Evolutionary conservation across 345 rosid species (phyloP).

Genomic region (Rhizophora mangle): DNA sequence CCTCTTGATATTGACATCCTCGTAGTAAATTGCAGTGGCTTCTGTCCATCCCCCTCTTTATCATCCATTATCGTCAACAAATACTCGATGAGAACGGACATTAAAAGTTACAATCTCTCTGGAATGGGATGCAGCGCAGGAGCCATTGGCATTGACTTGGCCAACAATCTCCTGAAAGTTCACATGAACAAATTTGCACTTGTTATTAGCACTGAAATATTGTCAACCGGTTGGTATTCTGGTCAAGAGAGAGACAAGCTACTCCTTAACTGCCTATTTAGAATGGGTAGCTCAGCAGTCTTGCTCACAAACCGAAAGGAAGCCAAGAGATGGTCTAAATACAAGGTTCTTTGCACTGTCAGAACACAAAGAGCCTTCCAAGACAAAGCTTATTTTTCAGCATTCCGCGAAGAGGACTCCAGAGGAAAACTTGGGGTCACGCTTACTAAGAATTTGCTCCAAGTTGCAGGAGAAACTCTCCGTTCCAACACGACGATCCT

Average conservation of each 20-base stretch:
- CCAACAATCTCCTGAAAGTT: conserved; percentile 35
- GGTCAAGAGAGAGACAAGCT: conserved; percentile 46
- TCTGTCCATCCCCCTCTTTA: conserved; percentile 55
- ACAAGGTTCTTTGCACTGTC: conserved; percentile 27
- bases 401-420: conserved; percentile 48
- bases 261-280: conserved; percentile 48
- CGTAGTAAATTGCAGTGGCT: conserved; percentile 50
- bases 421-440: conserved; percentile 52
- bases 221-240: conserved; percentile 58
- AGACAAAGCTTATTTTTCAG: conserved; percentile 35
- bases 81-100: conserved; percentile 41
- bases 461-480: conserved; percentile 39
- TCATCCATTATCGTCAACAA: conserved; percentile 47
- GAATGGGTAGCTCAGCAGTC: conserved; percentile 61
- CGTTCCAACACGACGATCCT: conserved; percentile 30
- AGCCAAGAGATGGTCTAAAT: conserved; percentile 36
- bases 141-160: conserved; percentile 41
- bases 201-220: conserved; percentile 53
- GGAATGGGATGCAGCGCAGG: conserved; percentile 74
- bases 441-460: conserved; percentile 37
- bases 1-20: conserved; percentile 45
- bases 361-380: conserved; percentile 45
- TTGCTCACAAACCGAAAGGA: conserved; percentile 43
- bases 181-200: conserved; percentile 38
- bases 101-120: conserved; percentile 48